Base-by-base conservation (phyloP, 2,329 filamentous ascomycete genomes). In the Madurella mycetomatis region DNA sequence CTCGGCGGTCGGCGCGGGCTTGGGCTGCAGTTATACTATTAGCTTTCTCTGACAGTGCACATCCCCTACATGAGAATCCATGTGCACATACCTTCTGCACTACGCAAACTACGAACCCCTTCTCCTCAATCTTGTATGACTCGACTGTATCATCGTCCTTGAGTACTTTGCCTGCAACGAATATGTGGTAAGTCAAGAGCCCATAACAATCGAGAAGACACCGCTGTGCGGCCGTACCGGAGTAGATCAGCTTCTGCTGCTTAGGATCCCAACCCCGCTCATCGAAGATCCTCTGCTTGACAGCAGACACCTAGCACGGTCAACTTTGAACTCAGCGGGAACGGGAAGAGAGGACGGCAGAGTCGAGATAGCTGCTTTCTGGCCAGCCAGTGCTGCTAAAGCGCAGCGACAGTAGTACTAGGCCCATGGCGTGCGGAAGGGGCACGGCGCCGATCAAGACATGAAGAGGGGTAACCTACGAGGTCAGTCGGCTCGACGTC, bases 71-170 rank as follows among this genome's bases (percentile, higher is more conserved):
- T n/a, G 9, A 25, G 41, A 31, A 37, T 37, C 34, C 34, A 37
- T 11, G 13, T 11, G 34, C 54, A 51, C 72, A 60, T 77, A 95
- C 92, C 88, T 97, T 97, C 70, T 90, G 90, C 66, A 95, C 86
- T 85, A 99, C 96, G 77, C 94, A 99, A 57, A 99, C 94, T 66
- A 99, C 91, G 72, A 97, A 99, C 39, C 94, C 94, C 81, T 97
- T 99, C 82, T 97, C 94, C 75, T 99, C 92, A 60, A 99, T 97
- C 75, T 90, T 96, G 79, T 97, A 97, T 41, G 89, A 92, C 73
- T 91, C 90, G 65, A 99, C 88, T 2, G 92, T 96, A 69, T 96
- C 94, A 59, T 91, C 90, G 87, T 99, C 92, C 75, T 96, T 92
- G 62, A 99, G 79, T 65, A 99, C 97, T 79, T 99, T 99, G 77